These are phyloP conservation scores for Aureobasidium sp. DNA, from an alignment of 2,329 filamentous ascomycete genomes.

Conservation along the genomic window DNA sequence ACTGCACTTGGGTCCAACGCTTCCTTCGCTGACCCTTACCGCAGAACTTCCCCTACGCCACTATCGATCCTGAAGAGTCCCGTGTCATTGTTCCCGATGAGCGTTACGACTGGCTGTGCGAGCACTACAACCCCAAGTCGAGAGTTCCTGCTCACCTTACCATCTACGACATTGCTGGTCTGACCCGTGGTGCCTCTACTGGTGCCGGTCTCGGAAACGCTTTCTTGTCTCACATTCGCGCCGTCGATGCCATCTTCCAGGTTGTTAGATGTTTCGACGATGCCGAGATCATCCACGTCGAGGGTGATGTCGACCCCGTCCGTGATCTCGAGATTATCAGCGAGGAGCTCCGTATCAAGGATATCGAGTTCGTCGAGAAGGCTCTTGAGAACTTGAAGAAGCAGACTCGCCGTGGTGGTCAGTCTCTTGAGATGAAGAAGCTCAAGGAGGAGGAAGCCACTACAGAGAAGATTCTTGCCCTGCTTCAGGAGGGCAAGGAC, in stretches of 20 bases:
- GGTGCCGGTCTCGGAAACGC: slow-evolving; percentile 96
- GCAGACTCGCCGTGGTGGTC: slow-evolving; percentile 88
- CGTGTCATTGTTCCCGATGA: slow-evolving; percentile 95
- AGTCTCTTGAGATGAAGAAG: slow-evolving; percentile 97
- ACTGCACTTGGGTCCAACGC: slow-evolving; percentile 11
- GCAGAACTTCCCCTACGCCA: slow-evolving; percentile 97
- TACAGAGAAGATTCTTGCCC: slow-evolving; percentile 80
- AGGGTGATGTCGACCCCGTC: slow-evolving; percentile 93
- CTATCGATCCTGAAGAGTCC: slow-evolving; percentile 97
- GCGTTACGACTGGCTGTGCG: slow-evolving; percentile 88
- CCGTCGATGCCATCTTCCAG: slow-evolving; percentile 42
- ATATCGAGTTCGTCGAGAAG: slow-evolving; percentile 98
- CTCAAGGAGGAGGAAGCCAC: slow-evolving; percentile 88
- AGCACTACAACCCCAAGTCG: slow-evolving; percentile 98
- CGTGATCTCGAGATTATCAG: slow-evolving; percentile 95
- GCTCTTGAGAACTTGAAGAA: slow-evolving; percentile 85
- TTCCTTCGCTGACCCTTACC: background rate
- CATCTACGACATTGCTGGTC: slow-evolving; percentile 95
- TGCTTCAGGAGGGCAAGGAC: slow-evolving; percentile 83
- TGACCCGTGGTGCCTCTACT: slow-evolving; percentile 91
- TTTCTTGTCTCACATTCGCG: slow-evolving; percentile 97
- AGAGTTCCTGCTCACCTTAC: slow-evolving; percentile 95
- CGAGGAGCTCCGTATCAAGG: slow-evolving; percentile 93
- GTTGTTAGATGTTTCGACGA: slow-evolving; percentile 63
- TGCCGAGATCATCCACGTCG: slow-evolving; percentile 98